Percentiles rank a stretch among this genome's conserved stretches.
phyloP scores from a whole-genome alignment of 805 yeast species.

The Lipomyces japonicus region DNA sequence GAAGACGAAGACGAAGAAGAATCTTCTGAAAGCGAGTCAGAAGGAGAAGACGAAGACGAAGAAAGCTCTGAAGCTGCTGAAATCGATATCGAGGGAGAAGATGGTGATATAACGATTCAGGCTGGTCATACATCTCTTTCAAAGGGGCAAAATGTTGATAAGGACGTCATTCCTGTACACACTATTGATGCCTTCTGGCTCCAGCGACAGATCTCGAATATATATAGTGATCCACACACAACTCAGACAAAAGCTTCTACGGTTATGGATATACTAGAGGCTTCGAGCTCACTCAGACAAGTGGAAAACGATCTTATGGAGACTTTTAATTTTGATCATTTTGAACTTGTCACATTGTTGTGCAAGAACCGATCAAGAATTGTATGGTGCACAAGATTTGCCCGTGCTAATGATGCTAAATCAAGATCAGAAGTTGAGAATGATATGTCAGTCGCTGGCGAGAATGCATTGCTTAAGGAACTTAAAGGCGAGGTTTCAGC shows the following conservation, averaged over 20 bases:
- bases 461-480: conserved; percentile 44
- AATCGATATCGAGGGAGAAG: conserved; percentile 31
- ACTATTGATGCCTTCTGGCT: conserved; percentile 53
- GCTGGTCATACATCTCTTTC: conserved; percentile 17
- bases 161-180: conserved; percentile 36
- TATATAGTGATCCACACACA: conserved; percentile 41
- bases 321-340: conserved; percentile 49
- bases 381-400: conserved; percentile 53
- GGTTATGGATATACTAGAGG: conserved; percentile 43
- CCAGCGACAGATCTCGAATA: conserved; percentile 46
- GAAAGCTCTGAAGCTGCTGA: no score
- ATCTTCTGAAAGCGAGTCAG: conserved; percentile 35
- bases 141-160: conserved; percentile 5
- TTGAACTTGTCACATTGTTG: conserved; percentile 48
- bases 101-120: conserved; percentile 28
- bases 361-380: conserved; percentile 51
- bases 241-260: conserved; percentile 43
- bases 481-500: conserved; percentile 34
- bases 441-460: conserved; percentile 47
- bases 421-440: conserved; percentile 40
- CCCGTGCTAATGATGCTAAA: conserved; percentile 39
- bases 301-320: conserved; percentile 55
- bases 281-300: conserved; percentile 41
- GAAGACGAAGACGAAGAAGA: conserved; percentile 40
- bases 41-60: conserved; percentile 35